phyloP scores from a whole-genome alignment of 116 monocot genomes.

The Posidonia oceanica region DNA sequence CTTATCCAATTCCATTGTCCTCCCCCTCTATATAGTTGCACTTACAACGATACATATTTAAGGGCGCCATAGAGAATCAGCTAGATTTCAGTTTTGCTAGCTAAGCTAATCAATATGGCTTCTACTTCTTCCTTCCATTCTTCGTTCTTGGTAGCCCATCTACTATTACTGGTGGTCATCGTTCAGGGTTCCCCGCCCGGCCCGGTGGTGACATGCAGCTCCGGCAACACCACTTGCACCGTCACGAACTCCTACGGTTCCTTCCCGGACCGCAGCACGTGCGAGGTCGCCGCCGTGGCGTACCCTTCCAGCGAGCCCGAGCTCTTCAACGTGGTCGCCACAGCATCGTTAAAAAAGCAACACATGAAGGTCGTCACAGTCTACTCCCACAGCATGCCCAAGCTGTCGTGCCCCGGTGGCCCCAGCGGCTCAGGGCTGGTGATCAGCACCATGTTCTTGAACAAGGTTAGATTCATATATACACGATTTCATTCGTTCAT shows the following conservation, averaged over 20 bases:
- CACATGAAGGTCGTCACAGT: slow-evolving; percentile 32
- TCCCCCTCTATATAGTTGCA: no score
- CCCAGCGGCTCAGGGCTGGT: slow-evolving; percentile 17
- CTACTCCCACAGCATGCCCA: slow-evolving; percentile 35
- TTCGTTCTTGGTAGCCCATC: not conserved
- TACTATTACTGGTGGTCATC: not conserved
- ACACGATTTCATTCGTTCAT: not conserved
- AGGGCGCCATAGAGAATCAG: no score
- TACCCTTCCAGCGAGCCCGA: slow-evolving; percentile 25
- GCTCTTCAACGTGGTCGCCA: slow-evolving; percentile 20
- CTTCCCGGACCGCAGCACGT: slow-evolving; percentile 28
- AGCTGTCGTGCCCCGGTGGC: slow-evolving; percentile 41
- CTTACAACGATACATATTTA: no score
- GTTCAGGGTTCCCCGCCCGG: slow-evolving; percentile 14
- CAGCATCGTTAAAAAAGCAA: slow-evolving; percentile 14
- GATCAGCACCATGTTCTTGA: slow-evolving; percentile 24
- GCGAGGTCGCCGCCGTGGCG: slow-evolving; percentile 19
- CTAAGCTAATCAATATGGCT: no score
- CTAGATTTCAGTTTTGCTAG: no score
- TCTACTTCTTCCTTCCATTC: no score
- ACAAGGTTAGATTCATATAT: slow-evolving; percentile 5
- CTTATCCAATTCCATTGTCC: no score
- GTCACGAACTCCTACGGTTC: slow-evolving; percentile 22
- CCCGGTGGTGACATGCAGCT: slow-evolving; percentile 15
- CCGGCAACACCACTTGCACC: slow-evolving; percentile 21